A percentile compares a stretch with the other conserved stretches of the same genome.
These are phyloP conservation scores for Halophytophthora polymorphica DNA, from an alignment of 352 stramenopile genomes.

Conservation along the genomic window DNA sequence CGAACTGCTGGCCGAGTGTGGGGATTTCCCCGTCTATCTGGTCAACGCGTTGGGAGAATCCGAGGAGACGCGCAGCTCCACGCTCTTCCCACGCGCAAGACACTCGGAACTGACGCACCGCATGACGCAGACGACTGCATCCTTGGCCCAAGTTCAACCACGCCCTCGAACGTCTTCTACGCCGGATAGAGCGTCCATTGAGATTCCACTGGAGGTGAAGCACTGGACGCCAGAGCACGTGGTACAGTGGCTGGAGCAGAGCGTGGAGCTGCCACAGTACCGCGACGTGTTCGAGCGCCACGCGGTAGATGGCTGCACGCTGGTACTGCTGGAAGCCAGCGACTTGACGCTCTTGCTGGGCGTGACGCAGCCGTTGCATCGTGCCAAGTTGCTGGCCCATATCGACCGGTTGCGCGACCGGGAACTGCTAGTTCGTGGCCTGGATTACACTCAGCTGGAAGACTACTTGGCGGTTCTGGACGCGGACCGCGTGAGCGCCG, in stretches of 20 bases:
- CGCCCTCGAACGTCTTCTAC: not conserved
- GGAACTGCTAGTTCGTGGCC: constrained; percentile 50
- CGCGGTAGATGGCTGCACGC: constrained; percentile 58
- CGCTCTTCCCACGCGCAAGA: constrained; percentile 51
- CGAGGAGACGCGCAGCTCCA: constrained; percentile 54
- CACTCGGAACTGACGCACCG: constrained; percentile 26
- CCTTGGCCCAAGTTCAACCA: constrained; percentile 4
- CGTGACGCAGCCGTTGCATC: constrained; percentile 58
- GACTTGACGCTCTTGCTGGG: constrained; percentile 67
- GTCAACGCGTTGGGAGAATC: constrained; percentile 45
- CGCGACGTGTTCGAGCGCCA: constrained; percentile 45
- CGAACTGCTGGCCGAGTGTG: constrained; percentile 61
- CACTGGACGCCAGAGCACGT: constrained; percentile 63
- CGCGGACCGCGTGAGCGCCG: constrained; percentile 55
- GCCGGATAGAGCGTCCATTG: not conserved
- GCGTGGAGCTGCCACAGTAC: constrained; percentile 58
- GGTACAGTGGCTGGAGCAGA: constrained; percentile 39
- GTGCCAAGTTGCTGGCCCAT: constrained; percentile 43
- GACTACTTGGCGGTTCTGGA: constrained; percentile 76
- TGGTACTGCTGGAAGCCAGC: constrained; percentile 47
- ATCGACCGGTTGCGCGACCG: constrained; percentile 63
- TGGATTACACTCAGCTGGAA: constrained; percentile 69
- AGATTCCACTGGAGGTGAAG: constrained; percentile 29
- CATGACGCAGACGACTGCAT: not conserved
- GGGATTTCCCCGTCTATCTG: constrained; percentile 75